phyloP scores from a whole-genome alignment of 768 basidiomycete genomes.

The Pisolithus orientalis region DNA sequence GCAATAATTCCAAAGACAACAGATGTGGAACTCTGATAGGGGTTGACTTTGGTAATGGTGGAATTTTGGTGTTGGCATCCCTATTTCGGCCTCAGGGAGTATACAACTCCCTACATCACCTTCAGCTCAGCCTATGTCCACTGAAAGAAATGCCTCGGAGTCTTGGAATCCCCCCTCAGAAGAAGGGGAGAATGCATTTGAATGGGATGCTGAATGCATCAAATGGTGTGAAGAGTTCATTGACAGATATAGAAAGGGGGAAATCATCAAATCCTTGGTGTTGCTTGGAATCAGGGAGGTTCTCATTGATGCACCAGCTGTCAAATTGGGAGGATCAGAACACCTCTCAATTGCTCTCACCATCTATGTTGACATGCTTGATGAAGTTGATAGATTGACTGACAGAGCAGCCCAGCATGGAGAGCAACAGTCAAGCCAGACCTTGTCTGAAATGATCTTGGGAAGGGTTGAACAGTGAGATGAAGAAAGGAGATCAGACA shows the following conservation, averaged over 20 bases:
- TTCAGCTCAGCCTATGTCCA: too few species aligned
- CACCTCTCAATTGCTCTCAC: neutral
- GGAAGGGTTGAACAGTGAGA: neutral
- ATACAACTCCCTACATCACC: too few species aligned
- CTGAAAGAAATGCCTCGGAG: too few species aligned
- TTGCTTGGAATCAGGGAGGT: neutral
- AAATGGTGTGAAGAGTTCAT: neutral
- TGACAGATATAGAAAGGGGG: neutral
- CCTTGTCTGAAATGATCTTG: neutral
- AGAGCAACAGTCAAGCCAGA: neutral
- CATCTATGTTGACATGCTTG: neutral
- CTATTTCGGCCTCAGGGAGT: too few species aligned
- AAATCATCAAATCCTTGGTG: neutral
- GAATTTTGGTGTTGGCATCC: too few species aligned
- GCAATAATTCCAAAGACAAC: too few species aligned
- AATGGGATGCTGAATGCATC: neutral
- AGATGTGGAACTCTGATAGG: too few species aligned
- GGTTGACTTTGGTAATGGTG: too few species aligned
- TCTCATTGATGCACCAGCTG: neutral
- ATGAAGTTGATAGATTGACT: neutral
- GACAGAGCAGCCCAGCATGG: neutral
- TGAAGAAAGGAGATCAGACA: neutral
- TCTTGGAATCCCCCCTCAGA: too few species aligned
- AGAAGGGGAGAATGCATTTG: too few species aligned
- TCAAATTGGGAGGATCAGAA: too few species aligned